These are phyloP conservation scores for Cyclostephanos tholiformis DNA, from an alignment of 108 stramenopile species.

Conservation along the genomic window DNA sequence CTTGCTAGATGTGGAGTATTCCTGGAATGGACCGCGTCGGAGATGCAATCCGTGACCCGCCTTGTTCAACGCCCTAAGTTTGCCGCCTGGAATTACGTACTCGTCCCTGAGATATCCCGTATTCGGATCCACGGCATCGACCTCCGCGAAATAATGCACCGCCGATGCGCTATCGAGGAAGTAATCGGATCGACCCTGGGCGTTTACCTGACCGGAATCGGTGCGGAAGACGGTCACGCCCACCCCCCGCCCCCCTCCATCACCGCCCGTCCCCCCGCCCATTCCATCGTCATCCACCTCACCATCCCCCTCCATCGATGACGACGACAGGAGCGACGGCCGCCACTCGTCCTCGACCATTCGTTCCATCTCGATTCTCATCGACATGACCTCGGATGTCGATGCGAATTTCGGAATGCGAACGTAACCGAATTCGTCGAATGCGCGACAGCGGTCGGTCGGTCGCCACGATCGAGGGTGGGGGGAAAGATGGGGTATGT, in stretches of 20 bases:
- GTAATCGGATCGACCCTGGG: constrained; percentile 79
- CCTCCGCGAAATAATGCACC: constrained; percentile 89
- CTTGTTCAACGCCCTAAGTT: constrained; percentile 87
- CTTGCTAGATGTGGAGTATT: constrained; percentile 64
- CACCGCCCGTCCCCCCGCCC: too few species aligned
- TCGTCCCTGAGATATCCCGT: constrained; percentile 42
- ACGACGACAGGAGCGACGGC: too few species aligned
- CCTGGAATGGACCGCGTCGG: constrained; percentile 60
- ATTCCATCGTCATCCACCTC: too few species aligned
- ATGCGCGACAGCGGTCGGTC: constrained; percentile 54
- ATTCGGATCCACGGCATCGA: constrained; percentile 59
- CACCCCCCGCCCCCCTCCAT: constrained; percentile 6
- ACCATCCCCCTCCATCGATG: too few species aligned
- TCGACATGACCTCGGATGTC: constrained; percentile 47
- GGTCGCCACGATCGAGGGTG: constrained; percentile 23
- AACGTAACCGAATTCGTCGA: constrained; percentile 73
- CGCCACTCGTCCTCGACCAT: constrained; percentile 67
- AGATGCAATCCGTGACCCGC: constrained; percentile 91
- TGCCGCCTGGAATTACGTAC: constrained; percentile 33
- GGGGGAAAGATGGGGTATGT: neutral
- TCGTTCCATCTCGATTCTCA: too few species aligned
- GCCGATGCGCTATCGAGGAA: constrained; percentile 81
- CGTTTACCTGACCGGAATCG: too few species aligned
- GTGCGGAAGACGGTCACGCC: constrained; percentile 66
- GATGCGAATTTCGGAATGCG: constrained; percentile 49